A percentile compares a stretch with the other conserved stretches of the same genome.
These are phyloP conservation scores for Colletotrichum abscissum DNA, from an alignment of 2,329 filamentous ascomycete species.

Conservation along the genomic window DNA sequence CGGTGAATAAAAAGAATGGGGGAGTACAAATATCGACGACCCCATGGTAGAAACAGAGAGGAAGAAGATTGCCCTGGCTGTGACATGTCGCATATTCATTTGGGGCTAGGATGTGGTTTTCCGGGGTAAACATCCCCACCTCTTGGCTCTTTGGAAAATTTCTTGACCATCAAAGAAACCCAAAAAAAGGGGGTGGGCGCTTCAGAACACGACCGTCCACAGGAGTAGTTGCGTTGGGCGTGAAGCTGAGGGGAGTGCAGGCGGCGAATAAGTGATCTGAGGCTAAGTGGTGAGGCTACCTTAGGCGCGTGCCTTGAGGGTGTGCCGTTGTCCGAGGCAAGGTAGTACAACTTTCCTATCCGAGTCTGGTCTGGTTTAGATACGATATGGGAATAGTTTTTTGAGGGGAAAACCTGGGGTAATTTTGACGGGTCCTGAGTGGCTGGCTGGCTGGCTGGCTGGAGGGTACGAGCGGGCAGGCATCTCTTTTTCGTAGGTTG, in stretches of 20 bases:
- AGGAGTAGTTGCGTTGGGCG: no score
- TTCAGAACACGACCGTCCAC: no score
- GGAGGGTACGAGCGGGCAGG: neutral
- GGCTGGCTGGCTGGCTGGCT: neutral
- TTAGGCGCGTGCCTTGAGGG: neutral
- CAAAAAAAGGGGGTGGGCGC: neutral
- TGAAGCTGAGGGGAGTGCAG: no score
- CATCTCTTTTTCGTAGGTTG: neutral
- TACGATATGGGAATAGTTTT: neutral
- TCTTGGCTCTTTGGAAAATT: neutral
- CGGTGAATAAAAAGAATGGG: neutral
- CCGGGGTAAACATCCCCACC: neutral
- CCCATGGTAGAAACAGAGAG: no score
- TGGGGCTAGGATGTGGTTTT: slow-evolving; percentile 12
- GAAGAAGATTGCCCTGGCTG: no score
- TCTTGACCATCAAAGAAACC: neutral
- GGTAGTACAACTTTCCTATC: neutral
- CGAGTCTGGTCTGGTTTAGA: neutral
- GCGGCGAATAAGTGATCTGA: no score
- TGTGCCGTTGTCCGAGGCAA: neutral
- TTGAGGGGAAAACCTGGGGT: slow-evolving; percentile 30
- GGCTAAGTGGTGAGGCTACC: neutral
- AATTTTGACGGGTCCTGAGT: slow-evolving; percentile 20
- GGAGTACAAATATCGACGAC: no score
- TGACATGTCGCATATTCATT: no score